Evolutionary conservation across 495 filamentous ascomycete genomes (phyloP).

Genomic region (Hypomontagnella submonticulosa): DNA sequence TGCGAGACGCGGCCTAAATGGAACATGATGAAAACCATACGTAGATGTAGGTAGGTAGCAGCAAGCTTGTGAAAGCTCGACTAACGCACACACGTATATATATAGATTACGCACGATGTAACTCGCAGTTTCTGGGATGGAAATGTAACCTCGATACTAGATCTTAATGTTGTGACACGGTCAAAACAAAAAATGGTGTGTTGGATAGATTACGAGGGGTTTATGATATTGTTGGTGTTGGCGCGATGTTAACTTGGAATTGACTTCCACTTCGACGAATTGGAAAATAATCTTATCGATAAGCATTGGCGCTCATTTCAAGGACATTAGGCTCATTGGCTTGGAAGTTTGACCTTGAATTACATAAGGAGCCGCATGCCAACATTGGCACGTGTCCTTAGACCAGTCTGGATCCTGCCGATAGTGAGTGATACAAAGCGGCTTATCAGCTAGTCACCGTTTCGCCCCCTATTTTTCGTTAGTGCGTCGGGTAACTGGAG

Average conservation of each 20-base stretch:
- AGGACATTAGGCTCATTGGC: background rate
- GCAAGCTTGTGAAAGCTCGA: too few species aligned
- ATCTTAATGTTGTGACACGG: background rate
- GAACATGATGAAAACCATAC: too few species aligned
- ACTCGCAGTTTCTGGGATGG: background rate
- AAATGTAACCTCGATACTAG: background rate
- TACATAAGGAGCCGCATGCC: conserved; percentile 23
- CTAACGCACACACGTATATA: too few species aligned
- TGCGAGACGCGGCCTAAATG: conserved; percentile 1
- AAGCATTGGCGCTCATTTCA: background rate
- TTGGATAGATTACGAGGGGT: too few species aligned
- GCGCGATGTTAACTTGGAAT: too few species aligned
- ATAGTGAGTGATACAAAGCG: conserved; percentile 14
- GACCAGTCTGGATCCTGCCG: conserved; percentile 26
- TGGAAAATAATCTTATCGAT: conserved; percentile 9
- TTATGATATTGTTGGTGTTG: too few species aligned
- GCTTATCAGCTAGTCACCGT: conserved; percentile 18
- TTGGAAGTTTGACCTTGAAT: background rate
- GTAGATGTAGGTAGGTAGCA: too few species aligned
- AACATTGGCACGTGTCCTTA: conserved; percentile 49
- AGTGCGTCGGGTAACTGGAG: conserved; percentile 26
- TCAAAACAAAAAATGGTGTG: too few species aligned
- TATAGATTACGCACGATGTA: background rate
- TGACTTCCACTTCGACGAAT: background rate
- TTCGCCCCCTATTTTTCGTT: conserved; percentile 20